Evolutionary conservation across 345 rosid genomes (phyloP).

Genomic region (Chamaenerion angustifolium): DNA sequence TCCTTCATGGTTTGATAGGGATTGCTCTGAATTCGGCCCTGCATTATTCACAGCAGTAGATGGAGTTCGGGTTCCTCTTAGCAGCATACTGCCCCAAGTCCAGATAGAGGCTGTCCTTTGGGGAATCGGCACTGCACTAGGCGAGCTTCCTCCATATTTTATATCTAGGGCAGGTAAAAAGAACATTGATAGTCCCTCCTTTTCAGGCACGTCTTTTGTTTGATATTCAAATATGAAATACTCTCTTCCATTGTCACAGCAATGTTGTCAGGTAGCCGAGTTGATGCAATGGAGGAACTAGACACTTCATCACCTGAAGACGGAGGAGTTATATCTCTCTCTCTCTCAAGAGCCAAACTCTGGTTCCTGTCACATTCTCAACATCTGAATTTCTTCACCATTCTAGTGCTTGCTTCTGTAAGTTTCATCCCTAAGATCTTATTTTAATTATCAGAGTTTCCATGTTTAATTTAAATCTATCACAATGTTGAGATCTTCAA

Average conservation of each 20-base stretch:
- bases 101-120: constrained; percentile 82
- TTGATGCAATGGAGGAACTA: constrained; percentile 58
- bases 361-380: constrained; percentile 68
- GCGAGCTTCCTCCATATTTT: constrained; percentile 99
- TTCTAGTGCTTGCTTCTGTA: constrained; percentile 92
- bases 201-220: too few relatives aligned
- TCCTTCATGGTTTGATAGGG: constrained; percentile 91
- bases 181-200: background rate
- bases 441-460: background rate
- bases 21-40: constrained; percentile 75
- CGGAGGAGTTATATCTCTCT: constrained; percentile 43
- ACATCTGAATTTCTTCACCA: constrained; percentile 77
- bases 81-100: constrained; percentile 85
- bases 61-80: constrained; percentile 70
- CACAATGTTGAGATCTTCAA: too few relatives aligned
- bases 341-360: constrained; percentile 32
- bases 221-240: background rate
- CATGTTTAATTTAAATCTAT: too few relatives aligned
- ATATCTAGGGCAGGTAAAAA: constrained; percentile 85
- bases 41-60: constrained; percentile 39
- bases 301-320: constrained; percentile 49
- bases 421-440: constrained; percentile 17
- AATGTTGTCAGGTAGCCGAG: constrained; percentile 45
- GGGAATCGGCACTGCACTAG: constrained; percentile 98
- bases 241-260: constrained; percentile 30